Conservation (phyloP, 768 basidiomycete species). For the Boletus tomentosulus region DNA sequence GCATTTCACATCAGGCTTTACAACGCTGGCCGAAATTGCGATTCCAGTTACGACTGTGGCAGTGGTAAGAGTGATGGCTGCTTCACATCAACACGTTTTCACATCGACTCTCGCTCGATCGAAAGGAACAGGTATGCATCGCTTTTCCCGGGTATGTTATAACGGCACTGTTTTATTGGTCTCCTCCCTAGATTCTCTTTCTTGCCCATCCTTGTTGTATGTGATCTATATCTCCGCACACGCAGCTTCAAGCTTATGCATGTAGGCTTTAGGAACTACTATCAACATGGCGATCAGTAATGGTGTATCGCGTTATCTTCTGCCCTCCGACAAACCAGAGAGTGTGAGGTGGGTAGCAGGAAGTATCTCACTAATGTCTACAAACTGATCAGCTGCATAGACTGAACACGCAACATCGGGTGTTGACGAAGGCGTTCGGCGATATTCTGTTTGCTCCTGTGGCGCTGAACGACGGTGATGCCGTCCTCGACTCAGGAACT, state of each 20-base stretch:
- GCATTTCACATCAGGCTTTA: neutral
- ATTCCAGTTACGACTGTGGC: neutral
- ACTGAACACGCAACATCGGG: neutral
- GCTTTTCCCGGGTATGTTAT: neutral
- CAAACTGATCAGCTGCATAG: neutral
- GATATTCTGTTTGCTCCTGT: neutral
- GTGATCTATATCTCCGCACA: neutral
- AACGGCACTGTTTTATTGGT: neutral
- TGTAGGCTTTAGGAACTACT: neutral
- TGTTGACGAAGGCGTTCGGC: neutral
- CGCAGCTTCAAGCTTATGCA: neutral
- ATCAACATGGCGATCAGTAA: neutral
- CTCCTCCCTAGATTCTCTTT: neutral
- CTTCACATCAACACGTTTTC: neutral
- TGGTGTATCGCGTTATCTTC: neutral
- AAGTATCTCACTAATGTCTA: too few relatives aligned
- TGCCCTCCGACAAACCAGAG: neutral
- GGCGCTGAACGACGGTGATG: neutral
- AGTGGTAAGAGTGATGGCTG: neutral
- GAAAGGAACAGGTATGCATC: neutral
- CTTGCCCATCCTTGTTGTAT: neutral
- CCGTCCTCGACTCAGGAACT: constrained; percentile 1
- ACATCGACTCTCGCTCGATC: neutral
- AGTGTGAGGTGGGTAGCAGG: neutral
- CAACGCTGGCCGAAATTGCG: neutral